Percentiles rank a stretch among this genome's conserved stretches.
Evolutionary conservation across 2,329 filamentous ascomycete species (phyloP).

Genomic region (Fusarium compactum): DNA sequence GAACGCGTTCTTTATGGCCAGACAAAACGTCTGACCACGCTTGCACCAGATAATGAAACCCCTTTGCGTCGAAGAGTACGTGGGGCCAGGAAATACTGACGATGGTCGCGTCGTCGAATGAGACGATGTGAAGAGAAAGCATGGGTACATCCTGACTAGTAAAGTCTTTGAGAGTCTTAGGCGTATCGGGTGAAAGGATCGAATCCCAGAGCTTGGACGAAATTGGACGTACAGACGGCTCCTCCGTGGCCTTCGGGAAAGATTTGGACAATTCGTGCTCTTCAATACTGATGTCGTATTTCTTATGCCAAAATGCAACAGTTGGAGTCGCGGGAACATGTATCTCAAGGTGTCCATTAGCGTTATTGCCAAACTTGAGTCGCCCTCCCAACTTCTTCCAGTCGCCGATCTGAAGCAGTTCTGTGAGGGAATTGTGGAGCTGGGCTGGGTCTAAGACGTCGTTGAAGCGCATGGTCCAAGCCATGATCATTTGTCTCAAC

Average conservation of each 20-base stretch:
- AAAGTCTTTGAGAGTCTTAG: fast-evolving
- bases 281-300: not conserved
- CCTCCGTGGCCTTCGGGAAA: fast-evolving
- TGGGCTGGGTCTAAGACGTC: not conserved
- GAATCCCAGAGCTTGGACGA: fast-evolving
- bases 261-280: fast-evolving
- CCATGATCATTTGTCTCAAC: not conserved
- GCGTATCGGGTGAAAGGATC: not conserved
- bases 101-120: fast-evolving
- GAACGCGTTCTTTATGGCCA: not conserved
- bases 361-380: not conserved
- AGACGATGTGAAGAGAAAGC: not conserved
- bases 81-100: not conserved
- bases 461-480: not conserved
- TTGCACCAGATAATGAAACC: not conserved
- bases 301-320: not conserved
- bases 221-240: not conserved
- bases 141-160: not conserved
- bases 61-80: not conserved
- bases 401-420: not conserved
- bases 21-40: not conserved
- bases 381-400: not conserved
- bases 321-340: not conserved
- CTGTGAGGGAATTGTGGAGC: not conserved
- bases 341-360: not conserved